Evolutionary conservation across 2,329 filamentous ascomycete genomes (phyloP), one percentile per base, ranked within the genome.

Genomic region (Microsporum audouinii): DNA sequence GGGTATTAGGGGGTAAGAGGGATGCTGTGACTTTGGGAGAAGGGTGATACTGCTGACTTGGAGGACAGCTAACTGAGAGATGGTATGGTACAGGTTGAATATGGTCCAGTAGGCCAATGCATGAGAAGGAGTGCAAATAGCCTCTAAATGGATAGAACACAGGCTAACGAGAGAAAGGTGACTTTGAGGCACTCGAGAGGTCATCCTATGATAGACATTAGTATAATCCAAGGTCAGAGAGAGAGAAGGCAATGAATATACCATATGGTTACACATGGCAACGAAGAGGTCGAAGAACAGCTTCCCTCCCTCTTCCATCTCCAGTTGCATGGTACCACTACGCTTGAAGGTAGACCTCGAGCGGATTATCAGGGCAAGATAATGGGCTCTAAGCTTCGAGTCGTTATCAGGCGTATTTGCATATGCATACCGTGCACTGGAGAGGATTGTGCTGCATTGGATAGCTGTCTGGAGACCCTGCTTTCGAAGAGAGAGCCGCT

Each of bases 261-360:
- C 89, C 70, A 95, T 88, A 71, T 95, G 89, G 72, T 96, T 95
- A 76, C 88, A 91, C 76, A 96, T 84, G 17, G 91, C 90, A 58
- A 96, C 91, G 72, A 96, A 96, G 51, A 96, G 79, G 71, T 96
- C 91, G 71, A 96, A 96, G 78, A 95, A 96, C 62, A 95, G 79
- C 70, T 88, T 88, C 60, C 89, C 89, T 33, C 91, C 91, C 64
- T 84, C 84, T 73, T 88, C 88, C 91, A 96, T 96, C 77, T 96
- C 91, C 67, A 89, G 84, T 76, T 96, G 91, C 91, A 96, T 95
- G 2, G 91, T 96, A 60, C 91, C 90, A 74, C 90, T 95, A 60
- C 89, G 82, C 80, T 95, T 96, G 77, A 96, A 96, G 1, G 89
- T 95, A 70, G 84, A 83, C 66, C 91, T 84, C 68, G 87, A 89